Conservation (phyloP, 1,139 yeast species). For the Debaryomycetaceae sp. region DNA sequence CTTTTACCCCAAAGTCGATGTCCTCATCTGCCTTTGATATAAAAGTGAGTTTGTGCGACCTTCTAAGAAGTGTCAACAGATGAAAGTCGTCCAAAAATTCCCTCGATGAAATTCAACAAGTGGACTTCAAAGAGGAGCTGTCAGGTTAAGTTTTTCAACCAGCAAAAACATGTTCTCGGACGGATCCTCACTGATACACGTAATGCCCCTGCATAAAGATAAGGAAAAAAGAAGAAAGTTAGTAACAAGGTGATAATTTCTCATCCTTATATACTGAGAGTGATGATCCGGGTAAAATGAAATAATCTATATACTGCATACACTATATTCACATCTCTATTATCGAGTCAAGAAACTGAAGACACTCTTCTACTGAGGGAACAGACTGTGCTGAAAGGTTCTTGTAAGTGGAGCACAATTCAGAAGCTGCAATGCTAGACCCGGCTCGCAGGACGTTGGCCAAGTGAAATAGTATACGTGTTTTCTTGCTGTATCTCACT, state of each 20-base stretch:
- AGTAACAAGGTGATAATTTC: slow-evolving; percentile 1
- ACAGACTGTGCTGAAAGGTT: not conserved
- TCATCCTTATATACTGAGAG: slow-evolving; percentile 5
- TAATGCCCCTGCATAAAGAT: slow-evolving; percentile 99
- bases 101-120: slow-evolving; percentile 48
- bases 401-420: not conserved
- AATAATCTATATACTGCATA: not conserved
- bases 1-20: slow-evolving; percentile 18
- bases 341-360: not conserved
- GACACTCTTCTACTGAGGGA: not conserved
- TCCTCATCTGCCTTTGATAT: slow-evolving; percentile 15
- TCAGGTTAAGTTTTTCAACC: slow-evolving; percentile 99
- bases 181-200: slow-evolving; percentile 99
- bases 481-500: not conserved
- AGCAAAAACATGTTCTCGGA: slow-evolving; percentile 99
- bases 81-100: slow-evolving; percentile 68
- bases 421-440: not conserved
- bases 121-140: slow-evolving; percentile 75
- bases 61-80: slow-evolving; percentile 35
- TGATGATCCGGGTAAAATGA: slow-evolving; percentile 7
- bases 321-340: not conserved
- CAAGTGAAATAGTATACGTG: not conserved
- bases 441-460: not conserved
- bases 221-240: slow-evolving; percentile 35
- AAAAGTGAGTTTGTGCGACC: slow-evolving; percentile 12